A percentile compares a stretch with the other conserved stretches of the same genome.
Conservation (phyloP, 441 rosid genomes). For the Hura crepitans region DNA sequence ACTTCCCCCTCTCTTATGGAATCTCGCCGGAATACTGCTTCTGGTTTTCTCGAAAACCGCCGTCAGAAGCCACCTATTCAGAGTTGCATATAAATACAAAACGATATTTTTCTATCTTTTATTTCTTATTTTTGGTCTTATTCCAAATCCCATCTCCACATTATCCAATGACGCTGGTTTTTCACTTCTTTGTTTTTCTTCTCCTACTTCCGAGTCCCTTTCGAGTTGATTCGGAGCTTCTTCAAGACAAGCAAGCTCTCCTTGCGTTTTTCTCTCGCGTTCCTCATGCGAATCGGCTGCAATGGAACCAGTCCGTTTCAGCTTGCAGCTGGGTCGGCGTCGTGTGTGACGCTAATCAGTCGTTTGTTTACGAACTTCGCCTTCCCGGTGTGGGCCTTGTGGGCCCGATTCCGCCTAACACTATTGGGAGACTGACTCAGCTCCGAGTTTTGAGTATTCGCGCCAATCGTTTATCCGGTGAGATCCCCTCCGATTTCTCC, state of each 20-base stretch:
- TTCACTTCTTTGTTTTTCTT: constrained; percentile 16
- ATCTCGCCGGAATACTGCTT: constrained; percentile 32
- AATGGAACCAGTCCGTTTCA: constrained; percentile 61
- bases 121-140: constrained; percentile 2
- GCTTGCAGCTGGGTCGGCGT: constrained; percentile 84
- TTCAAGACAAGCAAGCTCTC: constrained; percentile 71
- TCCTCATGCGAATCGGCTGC: constrained; percentile 65
- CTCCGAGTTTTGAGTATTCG: constrained; percentile 90
- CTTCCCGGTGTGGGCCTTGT: constrained; percentile 79
- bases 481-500: constrained; percentile 79
- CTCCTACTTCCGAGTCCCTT: constrained; percentile 30
- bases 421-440: constrained; percentile 55
- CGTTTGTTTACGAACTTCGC: constrained; percentile 55
- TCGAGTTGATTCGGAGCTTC: constrained; percentile 55
- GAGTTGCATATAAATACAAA: constrained; percentile 9
- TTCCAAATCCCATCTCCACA: background rate
- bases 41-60: constrained; percentile 14
- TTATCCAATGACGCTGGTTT: constrained; percentile 32
- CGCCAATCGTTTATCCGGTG: constrained; percentile 65
- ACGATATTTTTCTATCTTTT: background rate
- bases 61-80: constrained; percentile 11
- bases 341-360: constrained; percentile 47
- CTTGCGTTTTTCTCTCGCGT: constrained; percentile 50
- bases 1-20: constrained; percentile 29
- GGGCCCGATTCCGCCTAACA: constrained; percentile 60